These are phyloP conservation scores for Hypoxylon sp. DNA, from an alignment of 2,329 filamentous ascomycete species.

Conservation along the genomic window DNA sequence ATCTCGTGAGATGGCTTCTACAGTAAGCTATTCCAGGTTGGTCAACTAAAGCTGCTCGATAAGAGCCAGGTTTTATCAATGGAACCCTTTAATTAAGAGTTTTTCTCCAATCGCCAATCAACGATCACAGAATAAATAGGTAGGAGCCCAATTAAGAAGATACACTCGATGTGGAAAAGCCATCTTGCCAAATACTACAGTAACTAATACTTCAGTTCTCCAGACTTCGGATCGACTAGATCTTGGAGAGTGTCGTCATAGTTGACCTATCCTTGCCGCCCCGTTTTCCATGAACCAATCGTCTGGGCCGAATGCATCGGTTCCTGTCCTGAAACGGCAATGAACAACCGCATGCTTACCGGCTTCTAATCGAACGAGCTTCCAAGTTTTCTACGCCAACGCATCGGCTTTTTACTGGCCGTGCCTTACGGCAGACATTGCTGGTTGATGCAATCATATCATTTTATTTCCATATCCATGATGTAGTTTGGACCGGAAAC, in stretches of 20 bases:
- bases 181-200: no score
- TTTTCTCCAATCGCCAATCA: background rate
- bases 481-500: slow-evolving; percentile 35
- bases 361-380: slow-evolving; percentile 29
- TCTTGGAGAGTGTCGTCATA: slow-evolving; percentile 43
- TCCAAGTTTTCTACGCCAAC: slow-evolving; percentile 39
- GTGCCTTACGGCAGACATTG: slow-evolving; percentile 19
- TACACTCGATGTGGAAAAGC: no score
- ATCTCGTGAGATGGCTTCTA: no score
- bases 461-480: slow-evolving; percentile 30
- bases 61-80: no score
- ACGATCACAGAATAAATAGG: background rate
- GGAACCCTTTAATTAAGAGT: no score
- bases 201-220: slow-evolving; percentile 12
- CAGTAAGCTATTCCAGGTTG: no score
- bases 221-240: slow-evolving; percentile 27
- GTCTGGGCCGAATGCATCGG: slow-evolving; percentile 19
- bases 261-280: slow-evolving; percentile 22
- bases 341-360: slow-evolving; percentile 31
- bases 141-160: slow-evolving; percentile 6
- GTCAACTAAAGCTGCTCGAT: no score
- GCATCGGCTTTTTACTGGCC: slow-evolving; percentile 15
- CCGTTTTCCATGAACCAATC: slow-evolving; percentile 34
- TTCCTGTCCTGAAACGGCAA: slow-evolving; percentile 40
- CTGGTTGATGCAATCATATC: slow-evolving; percentile 34